These are phyloP conservation scores for Kentomonas sorsogonicus DNA, from an alignment of 208 protist genomes.

Conservation along the genomic window DNA sequence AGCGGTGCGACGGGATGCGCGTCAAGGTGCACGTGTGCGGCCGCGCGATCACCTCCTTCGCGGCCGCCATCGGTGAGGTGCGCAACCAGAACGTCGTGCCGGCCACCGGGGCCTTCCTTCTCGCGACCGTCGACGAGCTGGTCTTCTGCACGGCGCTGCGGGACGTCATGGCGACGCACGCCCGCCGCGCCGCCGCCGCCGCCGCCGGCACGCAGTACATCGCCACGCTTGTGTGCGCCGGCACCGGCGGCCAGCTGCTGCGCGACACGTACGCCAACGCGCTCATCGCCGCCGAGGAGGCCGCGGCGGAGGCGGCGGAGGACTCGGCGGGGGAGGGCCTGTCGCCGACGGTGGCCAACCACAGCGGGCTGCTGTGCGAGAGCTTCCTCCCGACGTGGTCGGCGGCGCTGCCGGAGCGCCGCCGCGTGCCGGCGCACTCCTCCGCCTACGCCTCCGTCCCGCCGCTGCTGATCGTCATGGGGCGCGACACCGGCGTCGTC, in stretches of 20 bases:
- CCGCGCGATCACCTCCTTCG: constrained; percentile 39
- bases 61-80: constrained; percentile 56
- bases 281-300: constrained; percentile 29
- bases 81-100: constrained; percentile 70
- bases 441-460: constrained; percentile 53
- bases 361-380: neutral
- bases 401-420: constrained; percentile 23
- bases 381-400: neutral
- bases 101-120: constrained; percentile 71
- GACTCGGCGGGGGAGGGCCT: constrained; percentile 12
- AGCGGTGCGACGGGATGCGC: constrained; percentile 56
- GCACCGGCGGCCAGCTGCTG: constrained; percentile 35
- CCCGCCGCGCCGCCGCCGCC: constrained; percentile 49
- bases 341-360: constrained; percentile 11
- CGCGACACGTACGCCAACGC: constrained; percentile 61
- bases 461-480: constrained; percentile 63
- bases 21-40: constrained; percentile 58
- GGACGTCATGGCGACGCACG: constrained; percentile 50
- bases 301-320: constrained; percentile 26
- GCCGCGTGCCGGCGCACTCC: constrained; percentile 23
- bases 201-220: constrained; percentile 65
- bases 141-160: constrained; percentile 58
- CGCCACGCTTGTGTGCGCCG: constrained; percentile 72
- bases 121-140: constrained; percentile 71
- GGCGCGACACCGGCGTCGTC: constrained; percentile 58